Evolutionary conservation across 2,329 filamentous ascomycete species (phyloP).

Genomic region (Tolypocladium amazonense): DNA sequence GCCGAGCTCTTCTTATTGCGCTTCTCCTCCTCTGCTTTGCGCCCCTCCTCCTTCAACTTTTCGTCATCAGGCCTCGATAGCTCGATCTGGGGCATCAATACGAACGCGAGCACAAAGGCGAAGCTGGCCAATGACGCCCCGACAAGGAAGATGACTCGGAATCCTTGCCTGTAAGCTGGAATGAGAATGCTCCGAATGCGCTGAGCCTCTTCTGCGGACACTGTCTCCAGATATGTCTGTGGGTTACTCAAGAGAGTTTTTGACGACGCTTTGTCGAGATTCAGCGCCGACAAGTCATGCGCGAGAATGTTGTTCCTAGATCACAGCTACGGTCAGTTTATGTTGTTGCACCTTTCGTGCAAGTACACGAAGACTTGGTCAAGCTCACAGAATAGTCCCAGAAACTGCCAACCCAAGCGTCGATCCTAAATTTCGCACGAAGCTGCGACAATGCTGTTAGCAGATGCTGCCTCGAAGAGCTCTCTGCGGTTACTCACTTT

Average conservation of each 20-base stretch:
- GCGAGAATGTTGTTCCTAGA: constrained; percentile 26
- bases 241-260: constrained; percentile 22
- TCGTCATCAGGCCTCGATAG: constrained; percentile 24
- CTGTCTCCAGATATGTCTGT: constrained; percentile 16
- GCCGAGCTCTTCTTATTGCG: constrained; percentile 2
- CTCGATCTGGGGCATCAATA: constrained; percentile 28
- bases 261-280: constrained; percentile 9
- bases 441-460: constrained; percentile 13
- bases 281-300: constrained; percentile 14
- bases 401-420: constrained; percentile 28
- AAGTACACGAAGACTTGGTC: not conserved
- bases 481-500: constrained; percentile 19
- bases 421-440: constrained; percentile 27
- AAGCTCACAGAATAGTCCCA: constrained; percentile 24
- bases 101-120: constrained; percentile 25
- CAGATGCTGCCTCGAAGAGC: not conserved
- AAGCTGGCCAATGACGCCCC: constrained; percentile 23
- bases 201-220: constrained; percentile 17
- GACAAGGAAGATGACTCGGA: constrained; percentile 26
- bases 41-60: constrained; percentile 23
- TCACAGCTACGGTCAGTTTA: not conserved
- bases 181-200: constrained; percentile 18
- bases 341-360: not conserved
- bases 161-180: constrained; percentile 24
- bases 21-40: constrained; percentile 9